Evolutionary conservation across 1,139 yeast genomes (phyloP).

Genomic region (Zygosaccharomyces pseudobailii): DNA sequence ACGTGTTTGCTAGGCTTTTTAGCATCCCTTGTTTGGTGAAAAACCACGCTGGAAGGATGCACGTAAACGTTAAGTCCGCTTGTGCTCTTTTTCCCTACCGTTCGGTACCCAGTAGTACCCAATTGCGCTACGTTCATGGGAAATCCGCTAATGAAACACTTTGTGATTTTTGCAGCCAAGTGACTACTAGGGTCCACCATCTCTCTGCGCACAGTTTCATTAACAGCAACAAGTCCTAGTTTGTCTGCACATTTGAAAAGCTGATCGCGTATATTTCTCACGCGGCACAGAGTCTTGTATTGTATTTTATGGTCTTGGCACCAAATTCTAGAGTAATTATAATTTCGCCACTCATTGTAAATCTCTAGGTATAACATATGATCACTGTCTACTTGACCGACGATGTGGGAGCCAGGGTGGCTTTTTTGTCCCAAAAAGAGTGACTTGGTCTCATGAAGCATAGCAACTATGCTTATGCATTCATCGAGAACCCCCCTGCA

Average conservation of each 20-base stretch:
- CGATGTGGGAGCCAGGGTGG: conserved; percentile 15
- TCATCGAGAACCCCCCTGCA: conserved; percentile 51
- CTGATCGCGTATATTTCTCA: conserved; percentile 70
- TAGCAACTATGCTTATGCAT: conserved; percentile 65
- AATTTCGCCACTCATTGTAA: conserved; percentile 71
- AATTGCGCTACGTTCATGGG: conserved; percentile 74
- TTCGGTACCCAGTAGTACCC: conserved; percentile 63
- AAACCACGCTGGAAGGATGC: conserved; percentile 61
- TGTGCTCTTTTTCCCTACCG: conserved; percentile 22
- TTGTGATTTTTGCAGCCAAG: conserved; percentile 46
- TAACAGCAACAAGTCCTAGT: conserved; percentile 41
- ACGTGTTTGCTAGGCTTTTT: conserved; percentile 70
- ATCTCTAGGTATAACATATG: conserved; percentile 71
- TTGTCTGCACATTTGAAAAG: conserved; percentile 56
- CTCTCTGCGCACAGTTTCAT: conserved; percentile 17
- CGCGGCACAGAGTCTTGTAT: conserved; percentile 64
- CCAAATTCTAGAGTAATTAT: conserved; percentile 74
- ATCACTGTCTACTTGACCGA: conserved; percentile 47
- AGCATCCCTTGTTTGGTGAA: conserved; percentile 31
- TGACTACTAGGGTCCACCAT: conserved; percentile 18
- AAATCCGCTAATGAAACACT: conserved; percentile 73
- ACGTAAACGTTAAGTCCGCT: conserved; percentile 49
- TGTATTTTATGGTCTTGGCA: conserved; percentile 83
- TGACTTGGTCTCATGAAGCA: conserved; percentile 77
- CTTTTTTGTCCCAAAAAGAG: conserved; percentile 52